Evolutionary conservation across 75 land plant genomes (phyloP), one percentile per base, ranked within the genome.

Genomic region (Sequoiadendron giganteum): DNA sequence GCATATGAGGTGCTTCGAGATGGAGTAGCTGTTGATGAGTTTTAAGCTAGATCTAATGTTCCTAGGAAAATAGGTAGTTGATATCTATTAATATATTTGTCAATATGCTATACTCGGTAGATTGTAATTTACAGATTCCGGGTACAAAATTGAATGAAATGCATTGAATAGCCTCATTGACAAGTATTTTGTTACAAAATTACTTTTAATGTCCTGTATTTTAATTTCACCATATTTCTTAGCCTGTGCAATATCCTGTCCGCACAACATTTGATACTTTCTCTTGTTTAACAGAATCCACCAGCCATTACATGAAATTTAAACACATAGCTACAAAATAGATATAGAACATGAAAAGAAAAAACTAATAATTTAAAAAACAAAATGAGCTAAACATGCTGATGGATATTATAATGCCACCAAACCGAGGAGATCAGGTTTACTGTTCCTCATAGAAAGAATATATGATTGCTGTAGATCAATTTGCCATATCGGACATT

Each of bases 11-110:
- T 92, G 32, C 82, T 89, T 28, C 87, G 90, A 10, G 93, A 92
- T 55, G 92, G 90, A 52, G 78, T 93, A 52, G 89, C 86, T 68
- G 91, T 92, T 40, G 95, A 94, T n/a, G 90, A 81, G 48, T 91
- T 91, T 88, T 91, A 75, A 90, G 88, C 32, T 45, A 82, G 84
- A 45, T 25, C 47, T 19, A n/a, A 14, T 47, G 42, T 28, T 82
- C 3, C 43, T 82, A 47, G 84, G 42, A 25, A 82, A 19, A 47
- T 82, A 82, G 30, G 84, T 82, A 28, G 84, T 36, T 0, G 38
- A 82, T 82, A 47, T 45, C n/a, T 82, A 82, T 47, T 45, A 82
- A 18, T 82, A 14, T 28, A 82, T 79, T 36, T 82, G 84, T 82
- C 84, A 82, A 43, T 82, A 82, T 82, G 52, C 84, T 10, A 6